phyloP scores from a whole-genome alignment of 345 rosid genomes.

The Populus tremula region DNA sequence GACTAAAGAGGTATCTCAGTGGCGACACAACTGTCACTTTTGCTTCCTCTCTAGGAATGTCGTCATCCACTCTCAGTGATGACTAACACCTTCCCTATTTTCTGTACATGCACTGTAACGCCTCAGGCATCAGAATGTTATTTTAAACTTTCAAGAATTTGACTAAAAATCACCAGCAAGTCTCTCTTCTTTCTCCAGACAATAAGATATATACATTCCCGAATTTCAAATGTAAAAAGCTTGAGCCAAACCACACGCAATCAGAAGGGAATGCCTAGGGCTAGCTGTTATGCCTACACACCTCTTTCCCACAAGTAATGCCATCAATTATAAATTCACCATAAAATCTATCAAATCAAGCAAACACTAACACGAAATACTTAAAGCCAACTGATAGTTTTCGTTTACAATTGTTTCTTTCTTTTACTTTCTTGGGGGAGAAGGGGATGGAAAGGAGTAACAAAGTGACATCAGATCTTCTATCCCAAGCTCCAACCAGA shows the following conservation, averaged over 20 bases:
- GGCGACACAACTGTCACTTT: conserved; percentile 49
- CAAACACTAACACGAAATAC: neutral
- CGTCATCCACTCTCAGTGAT: conserved; percentile 42
- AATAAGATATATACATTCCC: neutral
- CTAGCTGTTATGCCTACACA: no score
- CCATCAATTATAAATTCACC: neutral
- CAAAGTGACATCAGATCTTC: neutral
- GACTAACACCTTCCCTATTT: conserved; percentile 17
- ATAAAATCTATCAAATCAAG: neutral
- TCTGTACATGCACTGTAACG: neutral
- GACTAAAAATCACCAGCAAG: neutral
- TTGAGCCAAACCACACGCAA: no score
- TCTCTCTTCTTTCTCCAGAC: neutral
- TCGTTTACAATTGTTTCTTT: neutral
- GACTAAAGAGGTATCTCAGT: conserved; percentile 50
- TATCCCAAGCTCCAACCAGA: neutral
- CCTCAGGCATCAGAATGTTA: neutral
- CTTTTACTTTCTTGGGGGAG: neutral
- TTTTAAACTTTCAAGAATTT: neutral
- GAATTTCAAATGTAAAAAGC: no score
- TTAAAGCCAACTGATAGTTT: neutral
- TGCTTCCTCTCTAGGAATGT: conserved; percentile 52
- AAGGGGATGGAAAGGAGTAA: neutral
- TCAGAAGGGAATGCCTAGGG: no score
- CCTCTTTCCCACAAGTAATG: neutral